Base-by-base conservation (phyloP, 345 rosid genomes). In the Populus tremula region DNA sequence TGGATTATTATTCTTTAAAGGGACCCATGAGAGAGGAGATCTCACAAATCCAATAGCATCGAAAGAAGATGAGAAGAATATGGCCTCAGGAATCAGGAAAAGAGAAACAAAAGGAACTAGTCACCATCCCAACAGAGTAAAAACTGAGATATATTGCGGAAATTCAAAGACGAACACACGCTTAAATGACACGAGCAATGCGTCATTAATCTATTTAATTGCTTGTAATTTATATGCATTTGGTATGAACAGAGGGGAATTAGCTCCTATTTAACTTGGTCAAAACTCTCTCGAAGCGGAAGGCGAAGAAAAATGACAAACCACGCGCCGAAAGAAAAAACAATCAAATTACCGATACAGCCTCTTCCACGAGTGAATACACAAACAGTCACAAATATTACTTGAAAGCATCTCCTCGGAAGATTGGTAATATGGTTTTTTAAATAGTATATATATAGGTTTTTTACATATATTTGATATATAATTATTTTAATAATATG, bases 1-100 rank as follows among this genome's bases (percentile, higher is more conserved):
- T 84, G 86, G 77, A 92, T 81, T 91, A 89, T 86, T 88, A 86
- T 85, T 90, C 88, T 86, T 81, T 73, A 71, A 47, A 70, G 88
- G 90, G 92, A 63, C 84, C 90, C 96, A 84, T 76, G 53, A 31
- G 71, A 79, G 68, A 79, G 70, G 79, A 86, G 84, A 80, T 85
- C 72, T 80, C 78, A 80, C 84, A 81, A 81, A 82, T 82, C 79
- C 70, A 69, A 72, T 84, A 72, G 82, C 82, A 85, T 71, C 71
- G 54, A 86, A 79, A 81, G 79, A 86, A 81, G 79, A 83, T 80
- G 87, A 81, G 85, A 78, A 81, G 84, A 80, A 79, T 85, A 63
- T 83, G 85, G 86, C 85, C 84, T 79, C 77, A 67, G 83, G 88
- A 87, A 87, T 85, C 87, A 76, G 50, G 63, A 85, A 84, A 85